A percentile compares a stretch with the other conserved stretches of the same genome.
Evolutionary conservation across 805 yeast genomes (phyloP).

Genomic region (Suhomyces kilbournensis): DNA sequence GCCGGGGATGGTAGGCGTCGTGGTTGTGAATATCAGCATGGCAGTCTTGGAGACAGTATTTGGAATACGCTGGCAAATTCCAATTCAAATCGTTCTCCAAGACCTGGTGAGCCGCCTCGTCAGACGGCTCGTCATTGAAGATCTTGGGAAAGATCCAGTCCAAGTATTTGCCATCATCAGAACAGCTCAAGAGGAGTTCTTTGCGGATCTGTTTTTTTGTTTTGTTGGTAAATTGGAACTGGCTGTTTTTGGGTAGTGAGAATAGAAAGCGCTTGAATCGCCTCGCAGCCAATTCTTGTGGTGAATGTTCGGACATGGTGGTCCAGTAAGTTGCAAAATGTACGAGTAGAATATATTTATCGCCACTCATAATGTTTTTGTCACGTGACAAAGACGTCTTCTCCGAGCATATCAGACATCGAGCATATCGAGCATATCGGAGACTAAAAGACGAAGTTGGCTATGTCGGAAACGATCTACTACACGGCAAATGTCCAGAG

Average conservation of each 20-base stretch:
- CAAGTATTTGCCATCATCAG: slow-evolving; percentile 40
- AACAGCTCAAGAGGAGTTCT: slow-evolving; percentile 43
- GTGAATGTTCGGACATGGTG: background rate
- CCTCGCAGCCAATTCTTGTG: background rate
- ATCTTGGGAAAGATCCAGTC: slow-evolving; percentile 38
- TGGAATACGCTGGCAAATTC: slow-evolving; percentile 31
- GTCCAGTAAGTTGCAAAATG: background rate
- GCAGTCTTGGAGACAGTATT: slow-evolving; percentile 13
- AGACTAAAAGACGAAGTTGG: background rate
- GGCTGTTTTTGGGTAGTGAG: slow-evolving; percentile 32
- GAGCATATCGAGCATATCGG: background rate
- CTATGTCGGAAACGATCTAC: slow-evolving; percentile 5
- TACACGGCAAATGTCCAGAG: slow-evolving; percentile 29
- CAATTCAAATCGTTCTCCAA: slow-evolving; percentile 29
- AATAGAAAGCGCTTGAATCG: slow-evolving; percentile 31
- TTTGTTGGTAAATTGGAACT: slow-evolving; percentile 28
- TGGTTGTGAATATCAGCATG: slow-evolving; percentile 22
- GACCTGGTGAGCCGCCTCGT: background rate
- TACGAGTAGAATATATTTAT: background rate
- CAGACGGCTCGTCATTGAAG: slow-evolving; percentile 5
- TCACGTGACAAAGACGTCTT: background rate
- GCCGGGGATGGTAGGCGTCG: slow-evolving; percentile 50
- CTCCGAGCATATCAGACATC: background rate
- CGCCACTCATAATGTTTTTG: background rate
- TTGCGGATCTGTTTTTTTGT: slow-evolving; percentile 35